Percentiles rank a stretch among this genome's conserved stretches.
Conservation (phyloP, 2,329 filamentous ascomycete species). For the Tolypocladium paradoxum region DNA sequence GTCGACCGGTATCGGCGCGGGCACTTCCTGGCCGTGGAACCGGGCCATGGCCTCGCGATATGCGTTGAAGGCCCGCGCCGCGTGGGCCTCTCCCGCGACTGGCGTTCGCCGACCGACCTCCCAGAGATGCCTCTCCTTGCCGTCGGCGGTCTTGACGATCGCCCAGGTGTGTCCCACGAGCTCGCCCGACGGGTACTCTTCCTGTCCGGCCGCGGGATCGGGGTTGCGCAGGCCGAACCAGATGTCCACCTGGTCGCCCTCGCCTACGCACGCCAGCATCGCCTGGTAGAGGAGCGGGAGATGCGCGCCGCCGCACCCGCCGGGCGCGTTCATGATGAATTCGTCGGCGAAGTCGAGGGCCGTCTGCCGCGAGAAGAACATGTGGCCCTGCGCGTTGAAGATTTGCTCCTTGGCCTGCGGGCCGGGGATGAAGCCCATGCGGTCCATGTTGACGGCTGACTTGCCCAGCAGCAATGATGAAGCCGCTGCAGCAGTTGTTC, state of each 20-base stretch:
- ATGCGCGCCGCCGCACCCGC: neutral
- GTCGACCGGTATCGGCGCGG: constrained; percentile 1
- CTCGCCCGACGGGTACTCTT: constrained; percentile 2
- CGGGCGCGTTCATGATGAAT: constrained; percentile 5
- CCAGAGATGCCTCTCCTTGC: constrained; percentile 6
- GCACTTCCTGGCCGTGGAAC: neutral
- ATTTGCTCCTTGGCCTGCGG: constrained; percentile 9
- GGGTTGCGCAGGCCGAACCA: constrained; percentile 8
- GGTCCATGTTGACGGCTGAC: constrained; percentile 1
- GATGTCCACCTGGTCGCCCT: constrained; percentile 8
- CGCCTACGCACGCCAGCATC: constrained; percentile 6
- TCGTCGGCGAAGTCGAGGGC: constrained; percentile 7
- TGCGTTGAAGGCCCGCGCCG: constrained; percentile 7
- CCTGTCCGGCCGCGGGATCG: constrained; percentile 1
- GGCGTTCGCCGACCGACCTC: constrained; percentile 8
- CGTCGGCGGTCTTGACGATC: constrained; percentile 4
- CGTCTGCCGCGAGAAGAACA: constrained; percentile 5
- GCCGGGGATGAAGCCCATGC: constrained; percentile 8
- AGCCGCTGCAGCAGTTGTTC: neutral
- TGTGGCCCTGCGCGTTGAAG: constrained; percentile 7
- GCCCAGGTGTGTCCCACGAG: constrained; percentile 8
- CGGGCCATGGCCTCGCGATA: constrained; percentile 6
- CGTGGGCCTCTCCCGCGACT: constrained; percentile 3
- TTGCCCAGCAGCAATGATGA: neutral
- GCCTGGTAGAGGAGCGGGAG: constrained; percentile 3